These are phyloP conservation scores for Zelopaecilomyces penicillatus DNA, from an alignment of 2,329 filamentous ascomycete species.

Conservation along the genomic window DNA sequence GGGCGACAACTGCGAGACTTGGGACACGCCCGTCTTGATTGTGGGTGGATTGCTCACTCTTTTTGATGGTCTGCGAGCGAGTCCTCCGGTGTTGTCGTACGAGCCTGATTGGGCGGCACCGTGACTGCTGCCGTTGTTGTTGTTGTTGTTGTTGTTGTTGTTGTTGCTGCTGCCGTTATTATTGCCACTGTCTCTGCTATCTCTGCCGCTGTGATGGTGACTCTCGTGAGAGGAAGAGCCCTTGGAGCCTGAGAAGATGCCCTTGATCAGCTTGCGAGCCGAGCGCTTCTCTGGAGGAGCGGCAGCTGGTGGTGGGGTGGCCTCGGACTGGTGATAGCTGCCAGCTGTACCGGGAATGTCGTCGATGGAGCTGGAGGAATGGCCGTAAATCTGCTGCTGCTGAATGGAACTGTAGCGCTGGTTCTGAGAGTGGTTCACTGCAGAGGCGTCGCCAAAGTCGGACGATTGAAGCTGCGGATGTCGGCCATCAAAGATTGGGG, in stretches of 20 bases:
- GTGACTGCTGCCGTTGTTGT: constrained; percentile 20
- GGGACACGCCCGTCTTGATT: constrained; percentile 33
- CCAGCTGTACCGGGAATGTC: constrained; percentile 12
- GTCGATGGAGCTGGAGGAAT: constrained; percentile 18
- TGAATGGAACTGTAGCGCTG: constrained; percentile 35
- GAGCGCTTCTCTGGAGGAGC: constrained; percentile 38
- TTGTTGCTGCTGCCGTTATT: constrained; percentile 12
- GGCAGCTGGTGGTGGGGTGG: constrained; percentile 28
- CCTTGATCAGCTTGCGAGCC: constrained; percentile 46
- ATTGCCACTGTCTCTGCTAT: constrained; percentile 18
- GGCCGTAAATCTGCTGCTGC: constrained; percentile 24
- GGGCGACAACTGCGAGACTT: constrained; percentile 9
- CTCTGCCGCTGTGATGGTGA: constrained; percentile 21
- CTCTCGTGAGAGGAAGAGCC: constrained; percentile 12
- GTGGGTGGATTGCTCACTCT: constrained; percentile 42
- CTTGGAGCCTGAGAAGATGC: constrained; percentile 39
- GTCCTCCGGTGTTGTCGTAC: constrained; percentile 41
- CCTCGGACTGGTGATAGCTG: constrained; percentile 15
- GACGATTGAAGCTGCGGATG: constrained; percentile 24
- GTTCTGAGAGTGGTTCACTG: constrained; percentile 42
- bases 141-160: constrained; percentile 10
- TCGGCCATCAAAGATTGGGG: constrained; percentile 23
- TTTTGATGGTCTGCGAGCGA: constrained; percentile 50
- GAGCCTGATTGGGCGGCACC: constrained; percentile 23
- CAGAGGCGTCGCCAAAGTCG: constrained; percentile 37